phyloP scores from a whole-genome alignment of 2,329 filamentous ascomycete species.

The Leptographium radiaticola region DNA sequence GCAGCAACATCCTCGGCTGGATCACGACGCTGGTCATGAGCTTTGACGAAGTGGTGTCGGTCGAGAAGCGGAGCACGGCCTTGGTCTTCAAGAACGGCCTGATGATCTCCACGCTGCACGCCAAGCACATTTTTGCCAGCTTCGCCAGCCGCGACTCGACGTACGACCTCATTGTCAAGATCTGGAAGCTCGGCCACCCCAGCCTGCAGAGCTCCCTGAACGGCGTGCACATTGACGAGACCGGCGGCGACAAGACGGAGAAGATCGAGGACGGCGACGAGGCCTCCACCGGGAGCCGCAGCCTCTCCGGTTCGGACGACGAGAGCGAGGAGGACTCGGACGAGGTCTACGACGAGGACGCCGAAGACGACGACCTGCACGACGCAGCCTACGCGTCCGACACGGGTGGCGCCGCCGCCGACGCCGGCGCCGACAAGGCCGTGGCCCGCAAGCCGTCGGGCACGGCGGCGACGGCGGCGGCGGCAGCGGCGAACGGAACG shows the following conservation, averaged over 20 bases:
- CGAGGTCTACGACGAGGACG: conserved; percentile 69
- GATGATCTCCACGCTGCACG: conserved; percentile 90
- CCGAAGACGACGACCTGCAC: conserved; percentile 52
- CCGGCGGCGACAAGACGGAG: conserved; percentile 81
- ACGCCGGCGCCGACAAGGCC: conserved; percentile 46
- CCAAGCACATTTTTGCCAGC: conserved; percentile 90
- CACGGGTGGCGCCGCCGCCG: conserved; percentile 27
- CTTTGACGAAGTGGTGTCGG: conserved; percentile 93
- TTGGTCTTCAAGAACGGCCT: conserved; percentile 95
- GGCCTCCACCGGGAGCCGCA: conserved; percentile 29
- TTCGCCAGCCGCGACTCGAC: conserved; percentile 90
- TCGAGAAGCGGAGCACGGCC: conserved; percentile 93
- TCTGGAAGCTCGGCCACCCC: conserved; percentile 95
- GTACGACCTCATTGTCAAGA: conserved; percentile 92
- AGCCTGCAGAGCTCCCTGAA: conserved; percentile 84
- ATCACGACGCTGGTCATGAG: conserved; percentile 94
- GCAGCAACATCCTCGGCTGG: conserved; percentile 97
- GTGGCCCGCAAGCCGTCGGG: conserved; percentile 63
- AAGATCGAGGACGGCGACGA: conserved; percentile 54
- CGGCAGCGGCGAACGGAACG: conserved; percentile 24
- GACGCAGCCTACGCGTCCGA: conserved; percentile 26
- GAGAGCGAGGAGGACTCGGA: conserved; percentile 61
- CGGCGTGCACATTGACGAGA: conserved; percentile 69
- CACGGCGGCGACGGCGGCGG: conserved; percentile 19
- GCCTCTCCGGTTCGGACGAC: conserved; percentile 47